Evolutionary conservation across 2,329 filamentous ascomycete species (phyloP).

Genomic region (Sphaerulina musiva): DNA sequence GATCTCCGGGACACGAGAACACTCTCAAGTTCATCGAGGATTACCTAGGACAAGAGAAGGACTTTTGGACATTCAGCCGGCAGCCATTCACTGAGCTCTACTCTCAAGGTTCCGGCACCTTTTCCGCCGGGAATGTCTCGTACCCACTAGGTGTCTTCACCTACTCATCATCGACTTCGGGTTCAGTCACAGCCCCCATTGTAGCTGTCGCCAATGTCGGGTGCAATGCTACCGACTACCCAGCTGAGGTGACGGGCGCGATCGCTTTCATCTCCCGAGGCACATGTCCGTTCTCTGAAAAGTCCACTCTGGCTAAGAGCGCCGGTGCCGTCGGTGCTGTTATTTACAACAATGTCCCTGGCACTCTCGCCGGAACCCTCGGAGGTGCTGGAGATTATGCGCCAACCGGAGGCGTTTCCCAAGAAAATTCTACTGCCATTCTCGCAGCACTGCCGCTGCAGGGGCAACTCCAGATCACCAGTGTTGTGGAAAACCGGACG

Average conservation of each 20-base stretch:
- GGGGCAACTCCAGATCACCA: conserved; percentile 40
- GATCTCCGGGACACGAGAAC: conserved; percentile 35
- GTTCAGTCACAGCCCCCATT: conserved; percentile 50
- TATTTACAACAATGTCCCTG: conserved; percentile 66
- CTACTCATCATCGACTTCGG: conserved; percentile 52
- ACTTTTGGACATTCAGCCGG: conserved; percentile 57
- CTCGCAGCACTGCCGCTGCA: conserved; percentile 46
- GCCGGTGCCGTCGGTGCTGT: conserved; percentile 66
- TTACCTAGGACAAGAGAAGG: conserved; percentile 40
- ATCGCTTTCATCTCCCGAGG: conserved; percentile 68
- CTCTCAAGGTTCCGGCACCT: conserved; percentile 27
- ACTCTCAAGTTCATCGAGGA: conserved; percentile 37
- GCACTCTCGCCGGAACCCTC: conserved; percentile 54
- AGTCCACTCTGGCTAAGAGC: conserved; percentile 60
- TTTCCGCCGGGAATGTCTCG: conserved; percentile 53
- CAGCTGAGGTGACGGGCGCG: conserved; percentile 51
- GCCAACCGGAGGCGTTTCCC: conserved; percentile 61
- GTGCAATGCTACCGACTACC: conserved; percentile 59
- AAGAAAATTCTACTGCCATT: conserved; percentile 53
- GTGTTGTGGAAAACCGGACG: conserved; percentile 42
- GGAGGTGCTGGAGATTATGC: conserved; percentile 55
- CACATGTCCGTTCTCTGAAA: conserved; percentile 63
- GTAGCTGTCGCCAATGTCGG: conserved; percentile 56
- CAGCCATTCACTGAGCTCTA: conserved; percentile 35
- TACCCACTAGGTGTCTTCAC: conserved; percentile 56